phyloP scores from a whole-genome alignment of 257 asterid species.

The Solanum paucissectum region DNA sequence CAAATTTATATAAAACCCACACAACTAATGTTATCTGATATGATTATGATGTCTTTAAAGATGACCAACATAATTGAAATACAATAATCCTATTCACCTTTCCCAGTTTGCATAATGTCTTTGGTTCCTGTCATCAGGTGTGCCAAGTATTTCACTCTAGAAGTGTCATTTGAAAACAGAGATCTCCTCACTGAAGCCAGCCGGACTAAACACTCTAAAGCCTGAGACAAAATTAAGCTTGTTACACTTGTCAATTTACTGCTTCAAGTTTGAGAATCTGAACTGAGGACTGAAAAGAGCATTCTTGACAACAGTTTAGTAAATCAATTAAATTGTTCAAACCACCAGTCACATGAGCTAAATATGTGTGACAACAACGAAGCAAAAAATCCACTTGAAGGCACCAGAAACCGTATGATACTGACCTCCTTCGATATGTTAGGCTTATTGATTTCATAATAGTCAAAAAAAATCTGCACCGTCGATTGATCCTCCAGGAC shows the following conservation, averaged over 20 bases:
- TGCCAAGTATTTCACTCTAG: conserved; percentile 83
- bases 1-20: background rate
- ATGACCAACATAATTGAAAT: background rate
- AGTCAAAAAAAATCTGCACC: conserved; percentile 84
- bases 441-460: conserved; percentile 69
- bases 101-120: conserved; percentile 83
- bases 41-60: background rate
- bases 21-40: background rate
- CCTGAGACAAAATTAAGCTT: conserved; percentile 25
- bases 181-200: conserved; percentile 95
- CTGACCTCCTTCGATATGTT: conserved; percentile 92
- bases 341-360: background rate
- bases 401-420: background rate
- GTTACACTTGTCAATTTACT: background rate
- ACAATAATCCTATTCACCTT: conserved; percentile 37
- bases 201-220: conserved; percentile 91
- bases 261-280: background rate
- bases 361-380: background rate
- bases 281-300: background rate
- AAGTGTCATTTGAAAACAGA: conserved; percentile 71
- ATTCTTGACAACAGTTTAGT: background rate
- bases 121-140: conserved; percentile 92
- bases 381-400: background rate
- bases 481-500: conserved; percentile 77
- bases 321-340: background rate